phyloP scores from a whole-genome alignment of 2,329 filamentous ascomycete genomes.

The Neonectria ditissima region DNA sequence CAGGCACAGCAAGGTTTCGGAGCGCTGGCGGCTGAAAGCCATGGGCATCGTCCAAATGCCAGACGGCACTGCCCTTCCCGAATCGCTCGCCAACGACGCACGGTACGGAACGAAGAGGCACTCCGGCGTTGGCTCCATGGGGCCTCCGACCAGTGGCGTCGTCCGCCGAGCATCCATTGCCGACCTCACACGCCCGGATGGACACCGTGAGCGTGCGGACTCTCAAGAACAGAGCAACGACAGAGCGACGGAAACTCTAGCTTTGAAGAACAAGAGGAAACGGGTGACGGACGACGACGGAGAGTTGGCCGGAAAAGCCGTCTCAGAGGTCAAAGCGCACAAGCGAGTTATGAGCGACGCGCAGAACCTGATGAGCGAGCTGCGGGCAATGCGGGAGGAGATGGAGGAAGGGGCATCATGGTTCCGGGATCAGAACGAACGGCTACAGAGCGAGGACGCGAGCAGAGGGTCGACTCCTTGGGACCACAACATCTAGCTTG shows the following conservation, averaged over 20 bases:
- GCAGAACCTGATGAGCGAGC: constrained; percentile 54
- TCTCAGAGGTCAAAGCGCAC: constrained; percentile 43
- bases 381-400: constrained; percentile 57
- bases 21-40: constrained; percentile 60
- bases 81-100: constrained; percentile 61
- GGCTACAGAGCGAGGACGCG: constrained; percentile 52
- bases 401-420: constrained; percentile 61
- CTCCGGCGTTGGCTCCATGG: constrained; percentile 50
- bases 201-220: constrained; percentile 35
- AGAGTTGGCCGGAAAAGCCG: constrained; percentile 25
- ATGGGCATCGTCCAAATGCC: constrained; percentile 66
- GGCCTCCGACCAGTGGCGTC: constrained; percentile 29
- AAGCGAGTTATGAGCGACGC: constrained; percentile 59
- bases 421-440: constrained; percentile 60
- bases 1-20: constrained; percentile 54
- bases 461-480: constrained; percentile 52
- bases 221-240: constrained; percentile 35
- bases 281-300: constrained; percentile 45
- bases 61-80: constrained; percentile 65
- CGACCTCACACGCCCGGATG: constrained; percentile 33
- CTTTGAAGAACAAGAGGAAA: constrained; percentile 50
- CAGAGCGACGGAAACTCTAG: constrained; percentile 24
- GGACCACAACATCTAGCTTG: constrained; percentile 47
- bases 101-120: constrained; percentile 56
- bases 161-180: constrained; percentile 43